Percentiles rank a stretch among this genome's conserved stretches.
Conservation (phyloP, 441 rosid genomes). For the Syzygium syzygioides region DNA sequence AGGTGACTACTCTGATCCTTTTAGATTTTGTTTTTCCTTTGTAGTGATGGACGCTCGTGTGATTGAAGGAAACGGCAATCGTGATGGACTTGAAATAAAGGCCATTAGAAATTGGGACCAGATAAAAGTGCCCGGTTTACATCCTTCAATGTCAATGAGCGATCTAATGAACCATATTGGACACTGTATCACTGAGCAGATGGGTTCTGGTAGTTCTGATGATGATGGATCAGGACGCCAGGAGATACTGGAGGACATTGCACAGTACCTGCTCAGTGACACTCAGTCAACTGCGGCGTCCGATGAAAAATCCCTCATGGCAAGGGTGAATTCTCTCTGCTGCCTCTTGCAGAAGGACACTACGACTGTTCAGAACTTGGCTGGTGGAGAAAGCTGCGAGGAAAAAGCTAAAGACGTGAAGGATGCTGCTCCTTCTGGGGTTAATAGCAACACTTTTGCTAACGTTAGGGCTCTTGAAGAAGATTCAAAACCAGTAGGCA, state of each 20-base stretch:
- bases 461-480: conserved; percentile 32
- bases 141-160: conserved; percentile 79
- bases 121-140: conserved; percentile 80
- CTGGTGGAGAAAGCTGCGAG: conserved; percentile 30
- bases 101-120: conserved; percentile 62
- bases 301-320: conserved; percentile 91
- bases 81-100: conserved; percentile 57
- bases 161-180: conserved; percentile 80
- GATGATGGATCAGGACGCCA: conserved; percentile 35
- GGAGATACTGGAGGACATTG: conserved; percentile 62
- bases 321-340: conserved; percentile 92
- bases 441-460: conserved; percentile 19
- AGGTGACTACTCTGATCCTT: background rate
- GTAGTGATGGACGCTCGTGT: conserved; percentile 62
- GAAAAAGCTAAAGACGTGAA: conserved; percentile 21
- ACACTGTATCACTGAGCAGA: conserved; percentile 61
- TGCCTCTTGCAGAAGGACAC: conserved; percentile 88
- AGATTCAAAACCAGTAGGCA: conserved; percentile 38
- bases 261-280: conserved; percentile 79
- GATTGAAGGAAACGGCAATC: conserved; percentile 53
- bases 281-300: conserved; percentile 61
- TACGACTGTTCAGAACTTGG: conserved; percentile 32
- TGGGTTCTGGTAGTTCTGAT: conserved; percentile 37
- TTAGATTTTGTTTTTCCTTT: conserved; percentile 1
- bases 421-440: conserved; percentile 20